These are phyloP conservation scores for Fonsecaea monophora DNA, from an alignment of 2,329 filamentous ascomycete genomes.

Conservation along the genomic window DNA sequence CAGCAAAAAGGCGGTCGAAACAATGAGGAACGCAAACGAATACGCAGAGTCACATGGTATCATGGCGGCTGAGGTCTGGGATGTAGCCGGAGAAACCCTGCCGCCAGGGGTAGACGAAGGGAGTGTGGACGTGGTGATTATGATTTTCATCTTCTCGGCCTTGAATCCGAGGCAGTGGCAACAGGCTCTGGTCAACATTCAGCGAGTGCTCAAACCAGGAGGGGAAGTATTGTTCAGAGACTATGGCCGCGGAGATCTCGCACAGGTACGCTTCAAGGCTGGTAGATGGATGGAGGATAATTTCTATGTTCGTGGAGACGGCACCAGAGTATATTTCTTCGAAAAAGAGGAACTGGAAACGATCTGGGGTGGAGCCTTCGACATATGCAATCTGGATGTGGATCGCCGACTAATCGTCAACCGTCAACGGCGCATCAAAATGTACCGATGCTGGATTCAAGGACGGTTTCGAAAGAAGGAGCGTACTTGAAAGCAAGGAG, in stretches of 20 bases:
- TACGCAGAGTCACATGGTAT: constrained; percentile 67
- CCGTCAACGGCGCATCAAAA: constrained; percentile 86
- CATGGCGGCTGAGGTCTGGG: constrained; percentile 94
- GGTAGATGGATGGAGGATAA: constrained; percentile 93
- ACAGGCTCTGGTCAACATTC: constrained; percentile 79
- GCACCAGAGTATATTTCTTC: constrained; percentile 97
- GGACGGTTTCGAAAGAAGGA: constrained; percentile 50
- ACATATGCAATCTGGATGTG: constrained; percentile 78
- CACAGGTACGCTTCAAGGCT: constrained; percentile 97
- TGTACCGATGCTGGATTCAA: constrained; percentile 91
- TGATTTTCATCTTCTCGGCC: constrained; percentile 98
- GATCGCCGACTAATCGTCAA: constrained; percentile 93
- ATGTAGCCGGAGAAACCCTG: constrained; percentile 73
- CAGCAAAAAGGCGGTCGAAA: constrained; percentile 90
- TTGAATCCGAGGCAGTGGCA: constrained; percentile 84
- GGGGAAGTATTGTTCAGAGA: constrained; percentile 95
- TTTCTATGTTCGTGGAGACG: constrained; percentile 95
- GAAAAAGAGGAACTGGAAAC: constrained; percentile 79
- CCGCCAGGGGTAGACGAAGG: constrained; percentile 77
- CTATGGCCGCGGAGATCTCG: constrained; percentile 93
- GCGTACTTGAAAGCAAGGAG: not conserved
- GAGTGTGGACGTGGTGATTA: constrained; percentile 88
- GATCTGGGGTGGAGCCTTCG: constrained; percentile 79
- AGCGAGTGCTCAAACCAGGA: constrained; percentile 83
- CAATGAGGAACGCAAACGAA: constrained; percentile 80